Percentiles rank a stretch among this genome's conserved stretches.
Conservation (phyloP, 306 rosid species). For the Amphicarpaea edgeworthii region DNA sequence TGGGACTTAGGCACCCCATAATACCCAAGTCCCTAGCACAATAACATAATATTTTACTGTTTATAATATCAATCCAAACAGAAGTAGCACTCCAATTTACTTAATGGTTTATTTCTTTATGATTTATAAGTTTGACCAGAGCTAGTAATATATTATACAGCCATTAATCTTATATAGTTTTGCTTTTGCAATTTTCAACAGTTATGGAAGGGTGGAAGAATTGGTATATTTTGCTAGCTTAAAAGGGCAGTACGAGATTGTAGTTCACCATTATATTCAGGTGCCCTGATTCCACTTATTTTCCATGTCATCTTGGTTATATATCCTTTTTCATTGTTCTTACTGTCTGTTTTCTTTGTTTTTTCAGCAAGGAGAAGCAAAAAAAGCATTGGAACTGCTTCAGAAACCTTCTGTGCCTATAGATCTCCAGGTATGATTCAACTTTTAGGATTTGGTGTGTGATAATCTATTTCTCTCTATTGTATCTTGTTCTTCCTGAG, state of each 20-base stretch:
- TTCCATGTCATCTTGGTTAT: conserved; percentile 21
- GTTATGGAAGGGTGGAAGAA: conserved; percentile 97
- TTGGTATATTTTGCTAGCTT: conserved; percentile 93
- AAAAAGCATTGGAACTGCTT: conserved; percentile 93
- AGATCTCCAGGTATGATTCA: conserved; percentile 82
- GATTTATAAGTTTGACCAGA: too few relatives aligned
- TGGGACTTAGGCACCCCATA: too few relatives aligned
- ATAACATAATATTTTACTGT: too few relatives aligned
- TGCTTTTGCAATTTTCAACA: conserved; percentile 60
- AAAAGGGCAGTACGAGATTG: conserved; percentile 93
- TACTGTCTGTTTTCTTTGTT: conserved; percentile 17
- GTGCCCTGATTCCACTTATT: conserved; percentile 52
- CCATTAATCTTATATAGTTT: conserved; percentile 16
- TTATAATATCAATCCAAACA: too few relatives aligned
- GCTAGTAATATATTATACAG: not conserved
- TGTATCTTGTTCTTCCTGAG: conserved; percentile 18
- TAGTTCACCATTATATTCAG: conserved; percentile 96
- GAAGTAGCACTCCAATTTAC: too few relatives aligned
- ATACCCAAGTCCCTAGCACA: too few relatives aligned
- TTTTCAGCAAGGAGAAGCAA: conserved; percentile 95
- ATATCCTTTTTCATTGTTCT: conserved; percentile 4
- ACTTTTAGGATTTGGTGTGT: conserved; percentile 25
- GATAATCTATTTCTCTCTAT: conserved; percentile 16
- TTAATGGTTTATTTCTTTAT: too few relatives aligned
- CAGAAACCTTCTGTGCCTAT: conserved; percentile 81